phyloP scores from a whole-genome alignment of 441 rosid species.

The Gossypium laxum region DNA sequence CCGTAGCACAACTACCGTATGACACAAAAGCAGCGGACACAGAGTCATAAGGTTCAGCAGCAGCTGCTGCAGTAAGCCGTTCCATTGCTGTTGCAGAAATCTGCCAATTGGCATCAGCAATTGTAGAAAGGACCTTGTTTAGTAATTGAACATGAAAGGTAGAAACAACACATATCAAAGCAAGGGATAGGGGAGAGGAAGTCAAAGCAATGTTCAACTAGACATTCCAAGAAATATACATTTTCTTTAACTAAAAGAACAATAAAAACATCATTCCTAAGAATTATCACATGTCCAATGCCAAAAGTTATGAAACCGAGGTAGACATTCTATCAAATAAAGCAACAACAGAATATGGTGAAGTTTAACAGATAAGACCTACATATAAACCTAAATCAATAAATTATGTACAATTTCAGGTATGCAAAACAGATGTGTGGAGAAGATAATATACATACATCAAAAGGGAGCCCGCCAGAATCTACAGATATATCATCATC shows the following conservation, averaged over 20 bases:
- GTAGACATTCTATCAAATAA: not conserved
- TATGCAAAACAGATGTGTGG: constrained; percentile 7
- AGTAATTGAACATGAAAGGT: not conserved
- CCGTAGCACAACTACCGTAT: constrained; percentile 87
- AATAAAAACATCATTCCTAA: not conserved
- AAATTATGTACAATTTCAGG: not conserved
- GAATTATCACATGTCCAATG: not conserved
- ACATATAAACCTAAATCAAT: constrained; percentile 3
- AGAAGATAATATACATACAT: constrained; percentile 51
- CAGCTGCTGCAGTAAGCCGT: constrained; percentile 88
- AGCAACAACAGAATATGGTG: not conserved
- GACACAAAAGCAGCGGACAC: constrained; percentile 98
- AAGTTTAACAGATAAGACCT: not conserved
- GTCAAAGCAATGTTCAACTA: not conserved
- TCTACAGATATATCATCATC: constrained; percentile 54
- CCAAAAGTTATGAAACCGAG: not conserved
- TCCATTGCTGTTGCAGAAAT: constrained; percentile 87
- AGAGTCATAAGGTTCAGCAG: constrained; percentile 95
- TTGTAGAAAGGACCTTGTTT: constrained; percentile 77
- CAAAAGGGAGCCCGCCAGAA: constrained; percentile 66
- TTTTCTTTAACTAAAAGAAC: not conserved
- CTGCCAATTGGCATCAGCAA: constrained; percentile 97
- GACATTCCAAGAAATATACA: not conserved
- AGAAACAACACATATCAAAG: constrained; percentile 10
- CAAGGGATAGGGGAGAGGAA: not conserved